Conservation (phyloP, 2,329 filamentous ascomycete genomes). For the Fusarium sp. region DNA sequence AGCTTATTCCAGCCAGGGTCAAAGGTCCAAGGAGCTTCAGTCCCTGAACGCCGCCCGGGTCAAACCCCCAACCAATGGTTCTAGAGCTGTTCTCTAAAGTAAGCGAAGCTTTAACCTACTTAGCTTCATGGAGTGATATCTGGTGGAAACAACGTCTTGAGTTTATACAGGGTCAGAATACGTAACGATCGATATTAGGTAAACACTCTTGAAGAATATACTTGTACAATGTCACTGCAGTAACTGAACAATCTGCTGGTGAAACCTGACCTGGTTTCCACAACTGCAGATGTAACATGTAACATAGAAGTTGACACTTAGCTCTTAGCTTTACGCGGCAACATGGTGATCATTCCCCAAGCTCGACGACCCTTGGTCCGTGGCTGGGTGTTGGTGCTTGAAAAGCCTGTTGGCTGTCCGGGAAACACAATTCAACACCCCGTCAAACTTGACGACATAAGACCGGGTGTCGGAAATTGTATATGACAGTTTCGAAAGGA, state of each 20-base stretch:
- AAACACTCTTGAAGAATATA: conserved; percentile 1
- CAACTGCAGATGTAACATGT: conserved; percentile 21
- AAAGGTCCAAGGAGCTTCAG: conserved; percentile 5
- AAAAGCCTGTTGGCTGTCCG: neutral
- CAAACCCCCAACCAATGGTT: conserved; percentile 5
- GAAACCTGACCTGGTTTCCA: conserved; percentile 26
- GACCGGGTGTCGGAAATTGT: conserved; percentile 14
- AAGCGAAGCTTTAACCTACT: conserved; percentile 12
- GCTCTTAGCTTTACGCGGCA: conserved; percentile 15
- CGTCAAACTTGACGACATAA: neutral
- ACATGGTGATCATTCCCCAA: neutral
- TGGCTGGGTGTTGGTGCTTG: neutral
- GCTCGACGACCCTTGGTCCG: neutral
- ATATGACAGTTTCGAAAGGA: conserved; percentile 4
- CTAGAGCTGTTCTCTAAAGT: conserved; percentile 1
- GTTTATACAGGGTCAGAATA: conserved; percentile 9
- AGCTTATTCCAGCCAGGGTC: conserved; percentile 15
- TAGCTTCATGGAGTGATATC: neutral
- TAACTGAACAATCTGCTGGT: conserved; percentile 33
- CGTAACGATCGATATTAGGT: conserved; percentile 10
- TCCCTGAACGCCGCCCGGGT: no score
- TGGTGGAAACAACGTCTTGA: conserved; percentile 22
- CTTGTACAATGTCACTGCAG: conserved; percentile 19
- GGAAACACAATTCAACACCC: neutral
- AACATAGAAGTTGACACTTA: conserved; percentile 8